Evolutionary conservation across 176 grass and related monocot species (phyloP).

Genomic region (Eragrostis curvula): DNA sequence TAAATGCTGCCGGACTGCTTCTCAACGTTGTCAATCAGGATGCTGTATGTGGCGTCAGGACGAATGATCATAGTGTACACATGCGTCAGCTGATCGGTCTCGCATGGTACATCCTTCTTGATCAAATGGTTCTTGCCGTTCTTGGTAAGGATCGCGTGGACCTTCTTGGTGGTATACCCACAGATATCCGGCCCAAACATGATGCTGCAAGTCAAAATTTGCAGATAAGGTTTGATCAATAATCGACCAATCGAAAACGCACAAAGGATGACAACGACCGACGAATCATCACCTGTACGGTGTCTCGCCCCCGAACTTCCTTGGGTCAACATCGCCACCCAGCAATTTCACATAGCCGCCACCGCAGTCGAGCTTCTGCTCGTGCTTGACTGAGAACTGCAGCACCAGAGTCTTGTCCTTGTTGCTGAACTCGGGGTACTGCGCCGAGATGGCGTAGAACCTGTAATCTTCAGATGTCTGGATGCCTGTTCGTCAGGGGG

Average conservation of each 20-base stretch:
- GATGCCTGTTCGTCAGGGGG: conserved; percentile 62
- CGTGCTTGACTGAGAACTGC: conserved; percentile 82
- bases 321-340: conserved; percentile 75
- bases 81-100: conserved; percentile 75
- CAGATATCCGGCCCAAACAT: conserved; percentile 93
- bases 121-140: conserved; percentile 6
- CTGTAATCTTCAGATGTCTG: conserved; percentile 93
- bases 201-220: conserved; percentile 47
- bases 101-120: conserved; percentile 66
- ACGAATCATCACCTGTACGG: conserved; percentile 68
- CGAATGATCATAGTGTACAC: conserved; percentile 76
- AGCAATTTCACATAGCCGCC: conserved; percentile 88
- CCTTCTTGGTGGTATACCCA: conserved; percentile 82
- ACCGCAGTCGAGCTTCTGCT: conserved; percentile 88
- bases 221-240: neutral
- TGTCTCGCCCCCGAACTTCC: conserved; percentile 85
- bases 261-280: neutral
- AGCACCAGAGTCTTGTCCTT: conserved; percentile 80
- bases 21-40: conserved; percentile 75
- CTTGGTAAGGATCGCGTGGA: neutral
- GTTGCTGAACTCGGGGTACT: conserved; percentile 77
- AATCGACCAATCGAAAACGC: neutral
- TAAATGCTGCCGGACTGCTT: conserved; percentile 76
- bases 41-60: conserved; percentile 72
- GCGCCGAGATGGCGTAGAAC: conserved; percentile 92